phyloP scores from a whole-genome alignment of 352 stramenopile species.

The Phytopythium sindhum region DNA sequence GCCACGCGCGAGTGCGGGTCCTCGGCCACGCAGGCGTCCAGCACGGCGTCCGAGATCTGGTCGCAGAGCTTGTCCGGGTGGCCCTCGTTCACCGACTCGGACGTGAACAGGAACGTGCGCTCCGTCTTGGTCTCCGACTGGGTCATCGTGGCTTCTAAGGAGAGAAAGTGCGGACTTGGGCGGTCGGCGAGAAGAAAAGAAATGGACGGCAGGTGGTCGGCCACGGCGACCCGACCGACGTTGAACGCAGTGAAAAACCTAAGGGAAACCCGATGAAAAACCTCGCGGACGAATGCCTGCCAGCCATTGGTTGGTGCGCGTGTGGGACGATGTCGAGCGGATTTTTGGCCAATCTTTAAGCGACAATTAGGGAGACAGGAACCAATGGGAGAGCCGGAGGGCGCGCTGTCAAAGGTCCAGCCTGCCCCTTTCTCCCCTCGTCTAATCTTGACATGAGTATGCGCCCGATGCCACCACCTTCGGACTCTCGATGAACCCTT shows the following conservation, averaged over 20 bases:
- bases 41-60: constrained; percentile 98
- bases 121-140: constrained; percentile 38
- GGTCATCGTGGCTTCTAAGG: constrained; percentile 39
- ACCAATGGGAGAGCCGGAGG: not conserved
- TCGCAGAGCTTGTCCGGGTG: constrained; percentile 99
- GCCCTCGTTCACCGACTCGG: constrained; percentile 99
- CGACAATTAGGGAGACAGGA: not conserved
- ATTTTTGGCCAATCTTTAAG: constrained; percentile 25
- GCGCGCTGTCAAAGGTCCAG: constrained; percentile 1
- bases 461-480: not conserved
- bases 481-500: no score
- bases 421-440: not conserved
- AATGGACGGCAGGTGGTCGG: not conserved
- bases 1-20: constrained; percentile 98
- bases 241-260: constrained; percentile 6
- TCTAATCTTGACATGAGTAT: constrained; percentile 4
- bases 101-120: constrained; percentile 95
- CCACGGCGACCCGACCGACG: not conserved
- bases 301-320: constrained; percentile 4
- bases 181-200: constrained; percentile 11
- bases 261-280: constrained; percentile 13
- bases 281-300: constrained; percentile 16
- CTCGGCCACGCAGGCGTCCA: constrained; percentile 97
- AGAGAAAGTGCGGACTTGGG: constrained; percentile 1
- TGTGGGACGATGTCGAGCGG: not conserved